Conservation (phyloP, 164 flowering plant genomes). For the Liquidambar formosana region DNA sequence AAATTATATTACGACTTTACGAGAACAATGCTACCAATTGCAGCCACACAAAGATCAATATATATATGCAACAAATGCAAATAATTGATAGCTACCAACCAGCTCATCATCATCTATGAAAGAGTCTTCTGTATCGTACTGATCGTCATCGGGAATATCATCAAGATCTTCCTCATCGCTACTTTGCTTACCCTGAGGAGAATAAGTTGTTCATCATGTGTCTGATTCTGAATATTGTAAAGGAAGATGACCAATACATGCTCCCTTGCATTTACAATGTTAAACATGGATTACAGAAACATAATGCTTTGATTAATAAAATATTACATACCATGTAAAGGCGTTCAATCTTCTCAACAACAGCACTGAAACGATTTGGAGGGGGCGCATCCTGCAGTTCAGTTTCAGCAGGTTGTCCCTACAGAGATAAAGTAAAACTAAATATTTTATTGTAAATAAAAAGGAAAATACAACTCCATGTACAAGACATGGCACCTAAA, state of each 20-base stretch:
- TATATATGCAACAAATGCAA: background rate
- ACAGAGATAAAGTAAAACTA: background rate
- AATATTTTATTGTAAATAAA: background rate
- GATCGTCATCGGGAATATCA: slow-evolving; percentile 92
- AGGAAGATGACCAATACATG: background rate
- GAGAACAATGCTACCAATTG: too few relatives aligned
- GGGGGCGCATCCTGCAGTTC: slow-evolving; percentile 66
- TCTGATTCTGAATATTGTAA: background rate
- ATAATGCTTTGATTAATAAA: background rate
- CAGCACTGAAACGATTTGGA: slow-evolving; percentile 81
- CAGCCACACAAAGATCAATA: background rate
- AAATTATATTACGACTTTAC: too few relatives aligned
- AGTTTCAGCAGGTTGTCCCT: slow-evolving; percentile 48
- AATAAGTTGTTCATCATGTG: background rate
- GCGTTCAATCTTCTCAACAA: slow-evolving; percentile 96
- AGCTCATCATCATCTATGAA: slow-evolving; percentile 96
- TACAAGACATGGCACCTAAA: background rate
- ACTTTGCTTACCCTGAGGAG: slow-evolving; percentile 78
- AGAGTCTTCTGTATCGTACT: slow-evolving; percentile 96
- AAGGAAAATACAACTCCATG: background rate
- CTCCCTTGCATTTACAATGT: background rate
- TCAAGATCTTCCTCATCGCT: slow-evolving; percentile 93
- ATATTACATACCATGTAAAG: slow-evolving; percentile 68
- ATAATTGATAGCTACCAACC: slow-evolving; percentile 47
- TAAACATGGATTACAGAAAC: too few relatives aligned